Base-by-base conservation (phyloP, 2,329 filamentous ascomycete species). In the Penicillium sp. region DNA sequence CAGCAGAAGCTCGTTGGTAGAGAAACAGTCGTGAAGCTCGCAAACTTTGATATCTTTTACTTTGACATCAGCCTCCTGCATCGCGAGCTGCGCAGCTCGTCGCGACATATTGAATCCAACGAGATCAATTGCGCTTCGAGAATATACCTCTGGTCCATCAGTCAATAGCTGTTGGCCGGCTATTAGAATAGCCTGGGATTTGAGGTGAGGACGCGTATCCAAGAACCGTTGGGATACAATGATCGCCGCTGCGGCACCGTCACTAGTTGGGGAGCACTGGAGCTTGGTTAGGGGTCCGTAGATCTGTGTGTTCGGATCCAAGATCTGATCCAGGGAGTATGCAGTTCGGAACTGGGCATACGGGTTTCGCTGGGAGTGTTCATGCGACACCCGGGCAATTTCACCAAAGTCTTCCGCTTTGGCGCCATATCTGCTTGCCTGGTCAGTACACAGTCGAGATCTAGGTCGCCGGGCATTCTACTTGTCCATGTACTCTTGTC, bases 11-110 rank as follows among this genome's bases (percentile, higher is more conserved):
- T 97, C 90, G 72, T 97, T 97, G 17, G 93, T 87, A 17, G 87
- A 91, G 82, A 97, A 97, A 79, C 93, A 97, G 78, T 97, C 93
- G 75, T 97, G 93, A 55, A 97, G 80, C 78, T 97, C 93, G 68
- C 90, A 91, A 14, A 97, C 88, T 67, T 88, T 85, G 58, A 93
- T 82, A 61, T 96, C 88, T 22, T 77, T 74, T 0, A 88, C 77
- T 7, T 75, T 75, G 1, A 85, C 82, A 56, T 88, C 77, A 22
- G 84, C 82, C 75, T 97, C 89, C 31, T 77, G 78, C 61, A 90
- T 79, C 19, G 93, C 93, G 0, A 79, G 77, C 55, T 79, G 74
- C 5, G 85, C 87, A 1, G 93, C 93, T 54, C 80, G 77, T 67
- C 85, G 81, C 12, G 85, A 88, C 93, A 97, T 97, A 60, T 88